A percentile compares a stretch with the other conserved stretches of the same genome.
These are phyloP conservation scores for Colletotrichum horii DNA, from an alignment of 2,329 filamentous ascomycete species.

Conservation along the genomic window DNA sequence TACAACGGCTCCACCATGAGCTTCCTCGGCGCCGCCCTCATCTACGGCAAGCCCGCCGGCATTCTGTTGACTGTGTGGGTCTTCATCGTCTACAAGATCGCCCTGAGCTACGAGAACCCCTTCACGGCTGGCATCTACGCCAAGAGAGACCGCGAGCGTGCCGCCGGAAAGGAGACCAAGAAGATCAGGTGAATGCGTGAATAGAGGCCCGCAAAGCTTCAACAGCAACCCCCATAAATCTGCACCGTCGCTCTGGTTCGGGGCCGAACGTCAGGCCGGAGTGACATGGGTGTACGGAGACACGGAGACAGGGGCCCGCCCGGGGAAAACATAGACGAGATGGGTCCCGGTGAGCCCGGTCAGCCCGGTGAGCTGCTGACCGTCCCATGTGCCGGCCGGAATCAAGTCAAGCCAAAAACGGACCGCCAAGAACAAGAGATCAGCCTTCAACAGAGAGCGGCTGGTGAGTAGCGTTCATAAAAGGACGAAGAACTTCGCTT, in stretches of 20 bases:
- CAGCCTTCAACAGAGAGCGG: conserved; percentile 22
- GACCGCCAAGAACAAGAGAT: conserved; percentile 15
- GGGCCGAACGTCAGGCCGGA: conserved; percentile 18
- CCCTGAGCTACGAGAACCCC: conserved; percentile 87
- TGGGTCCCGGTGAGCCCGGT: conserved; percentile 7
- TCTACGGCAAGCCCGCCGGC: conserved; percentile 87
- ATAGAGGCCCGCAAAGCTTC: conserved; percentile 16
- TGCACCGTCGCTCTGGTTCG: not conserved
- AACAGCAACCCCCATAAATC: conserved; percentile 18
- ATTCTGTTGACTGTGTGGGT: conserved; percentile 78
- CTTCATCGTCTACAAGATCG: conserved; percentile 78
- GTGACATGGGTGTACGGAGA: conserved; percentile 13
- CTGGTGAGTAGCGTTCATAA: not conserved
- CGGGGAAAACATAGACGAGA: not conserved
- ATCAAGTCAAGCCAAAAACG: conserved; percentile 8
- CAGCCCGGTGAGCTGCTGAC: conserved; percentile 8
- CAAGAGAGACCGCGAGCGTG: conserved; percentile 73
- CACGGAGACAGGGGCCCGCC: conserved; percentile 1
- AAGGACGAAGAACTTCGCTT: not conserved
- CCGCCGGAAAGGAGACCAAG: conserved; percentile 50
- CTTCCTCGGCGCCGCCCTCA: conserved; percentile 86
- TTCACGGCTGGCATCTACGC: conserved; percentile 94
- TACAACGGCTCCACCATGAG: conserved; percentile 93
- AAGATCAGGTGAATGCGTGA: conserved; percentile 51
- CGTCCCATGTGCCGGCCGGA: not conserved